phyloP scores from a whole-genome alignment of 2,329 filamentous ascomycete genomes.

The Pyricularia pennisetigena region DNA sequence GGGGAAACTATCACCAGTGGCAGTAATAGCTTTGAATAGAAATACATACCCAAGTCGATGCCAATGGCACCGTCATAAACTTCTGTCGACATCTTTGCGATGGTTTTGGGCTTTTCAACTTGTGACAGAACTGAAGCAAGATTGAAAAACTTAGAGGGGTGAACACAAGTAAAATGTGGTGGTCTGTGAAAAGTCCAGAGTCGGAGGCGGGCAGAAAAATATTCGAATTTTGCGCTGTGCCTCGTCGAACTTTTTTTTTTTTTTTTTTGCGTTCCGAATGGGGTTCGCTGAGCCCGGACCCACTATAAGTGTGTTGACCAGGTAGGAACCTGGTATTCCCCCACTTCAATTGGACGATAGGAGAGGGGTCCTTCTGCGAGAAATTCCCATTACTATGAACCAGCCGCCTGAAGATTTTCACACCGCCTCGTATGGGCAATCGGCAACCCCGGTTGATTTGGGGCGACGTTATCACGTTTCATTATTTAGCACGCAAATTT shows the following conservation, averaged over 20 bases:
- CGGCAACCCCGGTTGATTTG: neutral
- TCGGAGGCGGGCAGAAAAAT: conserved; percentile 4
- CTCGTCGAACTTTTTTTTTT: conserved; percentile 7
- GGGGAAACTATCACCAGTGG: neutral
- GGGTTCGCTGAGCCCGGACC: neutral
- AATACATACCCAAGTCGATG: conserved; percentile 89
- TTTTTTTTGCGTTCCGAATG: neutral
- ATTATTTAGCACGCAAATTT: too few species aligned
- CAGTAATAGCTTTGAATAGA: neutral
- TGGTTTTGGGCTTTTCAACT: conserved; percentile 8
- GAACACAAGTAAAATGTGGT: neutral
- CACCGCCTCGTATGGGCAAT: neutral
- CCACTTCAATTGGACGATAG: neutral
- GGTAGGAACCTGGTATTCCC: neutral
- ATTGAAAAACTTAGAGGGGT: neutral
- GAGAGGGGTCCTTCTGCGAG: neutral
- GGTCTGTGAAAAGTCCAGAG: conserved; percentile 1
- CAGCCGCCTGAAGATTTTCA: neutral
- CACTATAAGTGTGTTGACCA: neutral
- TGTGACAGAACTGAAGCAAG: conserved; percentile 5
- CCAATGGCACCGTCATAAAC: conserved; percentile 99
- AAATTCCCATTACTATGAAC: neutral
- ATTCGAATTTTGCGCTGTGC: conserved; percentile 5
- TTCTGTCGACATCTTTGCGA: conserved; percentile 81
- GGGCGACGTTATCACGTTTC: too few species aligned